phyloP scores from a whole-genome alignment of 345 rosid genomes.

The Alliaria petiolata region DNA sequence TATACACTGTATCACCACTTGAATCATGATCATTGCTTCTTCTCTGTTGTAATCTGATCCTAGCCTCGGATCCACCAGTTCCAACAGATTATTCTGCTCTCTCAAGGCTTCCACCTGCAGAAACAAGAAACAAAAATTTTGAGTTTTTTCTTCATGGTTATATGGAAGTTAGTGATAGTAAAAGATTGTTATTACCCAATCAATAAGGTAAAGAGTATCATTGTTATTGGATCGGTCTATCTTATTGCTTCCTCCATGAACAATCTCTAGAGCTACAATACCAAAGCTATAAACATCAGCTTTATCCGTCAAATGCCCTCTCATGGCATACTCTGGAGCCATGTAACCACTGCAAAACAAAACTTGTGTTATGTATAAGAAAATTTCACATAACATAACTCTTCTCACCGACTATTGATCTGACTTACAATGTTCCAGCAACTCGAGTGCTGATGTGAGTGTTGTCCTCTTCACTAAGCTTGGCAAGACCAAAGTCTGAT shows the following conservation, averaged over 20 bases:
- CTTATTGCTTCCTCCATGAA: constrained; percentile 38
- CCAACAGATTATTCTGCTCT: constrained; percentile 35
- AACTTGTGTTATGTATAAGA: background rate
- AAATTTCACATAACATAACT: background rate
- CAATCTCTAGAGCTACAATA: constrained; percentile 36
- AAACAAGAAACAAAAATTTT: background rate
- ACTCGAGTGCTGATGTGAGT: constrained; percentile 42
- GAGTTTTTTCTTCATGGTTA: background rate
- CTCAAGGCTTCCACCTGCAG: constrained; percentile 34
- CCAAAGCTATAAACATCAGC: constrained; percentile 46
- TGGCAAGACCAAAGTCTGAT: constrained; percentile 45
- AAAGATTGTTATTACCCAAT: constrained; percentile 23
- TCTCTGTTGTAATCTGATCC: constrained; percentile 36
- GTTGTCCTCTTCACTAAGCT: constrained; percentile 40
- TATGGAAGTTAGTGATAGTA: background rate
- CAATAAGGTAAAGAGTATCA: constrained; percentile 34
- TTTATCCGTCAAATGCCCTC: constrained; percentile 37
- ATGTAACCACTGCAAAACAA: constrained; percentile 37
- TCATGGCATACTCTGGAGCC: constrained; percentile 45
- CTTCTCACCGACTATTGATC: background rate
- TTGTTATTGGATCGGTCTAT: constrained; percentile 6
- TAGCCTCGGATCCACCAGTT: constrained; percentile 41
- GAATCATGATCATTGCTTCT: constrained; percentile 39
- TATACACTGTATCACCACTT: constrained; percentile 39
- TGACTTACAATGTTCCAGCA: constrained; percentile 42